Conservation (phyloP, 192 early-diverging fungal species). For the Funneliformis mosseae region DNA sequence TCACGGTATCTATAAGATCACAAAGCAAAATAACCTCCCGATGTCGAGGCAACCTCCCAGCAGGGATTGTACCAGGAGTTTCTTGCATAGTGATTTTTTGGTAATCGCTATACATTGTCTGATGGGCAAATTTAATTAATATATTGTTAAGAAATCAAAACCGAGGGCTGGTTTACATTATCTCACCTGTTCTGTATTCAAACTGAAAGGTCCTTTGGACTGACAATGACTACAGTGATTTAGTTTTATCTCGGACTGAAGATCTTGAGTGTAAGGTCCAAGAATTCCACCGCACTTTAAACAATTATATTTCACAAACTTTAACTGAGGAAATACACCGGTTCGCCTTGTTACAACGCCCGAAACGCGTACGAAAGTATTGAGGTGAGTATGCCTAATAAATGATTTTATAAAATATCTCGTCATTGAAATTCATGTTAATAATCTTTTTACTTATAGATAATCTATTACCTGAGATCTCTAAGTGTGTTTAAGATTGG, state of each 20-base stretch:
- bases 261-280: slow-evolving; percentile 94
- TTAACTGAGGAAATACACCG: slow-evolving; percentile 96
- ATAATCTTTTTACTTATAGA: neutral
- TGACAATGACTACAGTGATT: slow-evolving; percentile 87
- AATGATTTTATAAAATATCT: neutral
- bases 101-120: slow-evolving; percentile 97
- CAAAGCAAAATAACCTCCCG: slow-evolving; percentile 92
- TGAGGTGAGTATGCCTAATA: slow-evolving; percentile 83
- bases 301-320: slow-evolving; percentile 96
- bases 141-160: neutral
- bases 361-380: slow-evolving; percentile 86
- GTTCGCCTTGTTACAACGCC: slow-evolving; percentile 94
- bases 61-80: slow-evolving; percentile 91
- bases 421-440: neutral
- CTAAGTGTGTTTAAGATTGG: slow-evolving; percentile 84
- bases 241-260: slow-evolving; percentile 82
- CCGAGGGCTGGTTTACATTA: neutral
- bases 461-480: slow-evolving; percentile 63
- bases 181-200: slow-evolving; percentile 85
- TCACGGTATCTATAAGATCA: slow-evolving; percentile 94
- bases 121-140: neutral
- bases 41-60: slow-evolving; percentile 91
- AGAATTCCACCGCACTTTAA: slow-evolving; percentile 88
- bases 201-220: slow-evolving; percentile 84
- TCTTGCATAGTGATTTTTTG: slow-evolving; percentile 96